These are phyloP conservation scores for Microglena sp. DNA, from an alignment of 139 green algal species.

Conservation along the genomic window DNA sequence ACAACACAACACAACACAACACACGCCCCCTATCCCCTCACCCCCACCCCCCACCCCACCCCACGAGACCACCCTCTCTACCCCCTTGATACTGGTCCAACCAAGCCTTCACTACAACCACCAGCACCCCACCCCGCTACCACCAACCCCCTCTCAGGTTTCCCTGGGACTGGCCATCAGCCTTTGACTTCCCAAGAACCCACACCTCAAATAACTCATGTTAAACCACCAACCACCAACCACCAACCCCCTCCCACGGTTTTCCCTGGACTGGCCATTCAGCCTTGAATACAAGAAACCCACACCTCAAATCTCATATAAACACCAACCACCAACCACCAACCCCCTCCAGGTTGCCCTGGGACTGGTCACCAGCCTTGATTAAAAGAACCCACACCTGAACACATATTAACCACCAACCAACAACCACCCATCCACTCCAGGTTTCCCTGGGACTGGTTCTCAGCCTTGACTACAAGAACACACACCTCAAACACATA, in stretches of 20 bases:
- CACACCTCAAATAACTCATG: background rate
- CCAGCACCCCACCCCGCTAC: slow-evolving; percentile 43
- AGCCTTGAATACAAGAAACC: background rate
- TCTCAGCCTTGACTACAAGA: background rate
- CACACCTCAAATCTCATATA: background rate
- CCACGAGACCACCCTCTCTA: too few species aligned
- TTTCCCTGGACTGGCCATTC: background rate
- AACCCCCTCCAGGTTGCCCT: too few species aligned
- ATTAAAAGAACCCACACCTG: background rate
- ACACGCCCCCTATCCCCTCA: background rate
- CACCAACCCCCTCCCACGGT: background rate
- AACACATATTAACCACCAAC: background rate
- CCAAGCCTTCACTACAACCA: slow-evolving; percentile 81
- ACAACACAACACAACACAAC: background rate
- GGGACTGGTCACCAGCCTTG: too few species aligned
- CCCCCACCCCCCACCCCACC: too few species aligned
- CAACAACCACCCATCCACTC: background rate
- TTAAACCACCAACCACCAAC: background rate
- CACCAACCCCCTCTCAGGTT: too few species aligned
- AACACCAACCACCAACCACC: background rate
- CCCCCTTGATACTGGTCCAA: slow-evolving; percentile 77
- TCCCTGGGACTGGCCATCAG: too few species aligned
- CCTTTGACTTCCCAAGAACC: too few species aligned
- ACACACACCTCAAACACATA: background rate
- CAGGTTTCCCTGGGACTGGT: background rate